A percentile compares a stretch with the other conserved stretches of the same genome.
Conservation (phyloP, 371 early-diverging fungal species). For the Haplosporangium sp. region DNA sequence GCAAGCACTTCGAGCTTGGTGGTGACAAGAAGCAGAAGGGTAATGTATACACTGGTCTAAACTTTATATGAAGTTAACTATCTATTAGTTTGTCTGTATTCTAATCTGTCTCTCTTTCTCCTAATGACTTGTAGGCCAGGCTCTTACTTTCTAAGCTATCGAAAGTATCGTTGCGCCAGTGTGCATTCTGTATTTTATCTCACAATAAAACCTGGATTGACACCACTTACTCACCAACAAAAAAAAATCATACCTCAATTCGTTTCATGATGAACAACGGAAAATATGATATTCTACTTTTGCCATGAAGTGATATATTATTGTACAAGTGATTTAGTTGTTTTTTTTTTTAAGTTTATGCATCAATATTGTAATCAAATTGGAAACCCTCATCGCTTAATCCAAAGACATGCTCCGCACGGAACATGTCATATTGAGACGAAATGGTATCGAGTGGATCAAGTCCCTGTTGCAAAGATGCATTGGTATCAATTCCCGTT, state of each 20-base stretch:
- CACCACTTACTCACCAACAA: background rate
- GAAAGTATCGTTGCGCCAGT: conserved; percentile 26
- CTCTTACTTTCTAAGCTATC: conserved; percentile 45
- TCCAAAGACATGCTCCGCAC: conserved; percentile 42
- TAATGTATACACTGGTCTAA: background rate
- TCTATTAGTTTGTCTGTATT: background rate
- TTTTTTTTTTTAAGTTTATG: conserved; percentile 4
- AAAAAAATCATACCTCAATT: background rate
- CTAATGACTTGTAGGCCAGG: conserved; percentile 20
- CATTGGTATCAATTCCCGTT: background rate
- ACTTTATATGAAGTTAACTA: background rate
- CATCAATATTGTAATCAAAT: conserved; percentile 35
- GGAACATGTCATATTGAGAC: conserved; percentile 21
- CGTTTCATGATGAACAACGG: background rate
- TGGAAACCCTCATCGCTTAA: conserved; percentile 40
- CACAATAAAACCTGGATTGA: conserved; percentile 23
- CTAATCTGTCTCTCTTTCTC: background rate
- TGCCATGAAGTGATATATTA: too few species aligned
- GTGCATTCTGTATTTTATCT: conserved; percentile 33
- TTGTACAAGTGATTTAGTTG: too few species aligned
- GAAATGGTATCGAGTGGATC: background rate
- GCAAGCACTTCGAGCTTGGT: conserved; percentile 99
- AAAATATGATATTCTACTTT: background rate
- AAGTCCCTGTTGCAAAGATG: background rate
- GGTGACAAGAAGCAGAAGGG: conserved; percentile 97